These are phyloP conservation scores for Stachybotrys echinatus DNA, from an alignment of 2,329 filamentous ascomycete species.

Conservation along the genomic window DNA sequence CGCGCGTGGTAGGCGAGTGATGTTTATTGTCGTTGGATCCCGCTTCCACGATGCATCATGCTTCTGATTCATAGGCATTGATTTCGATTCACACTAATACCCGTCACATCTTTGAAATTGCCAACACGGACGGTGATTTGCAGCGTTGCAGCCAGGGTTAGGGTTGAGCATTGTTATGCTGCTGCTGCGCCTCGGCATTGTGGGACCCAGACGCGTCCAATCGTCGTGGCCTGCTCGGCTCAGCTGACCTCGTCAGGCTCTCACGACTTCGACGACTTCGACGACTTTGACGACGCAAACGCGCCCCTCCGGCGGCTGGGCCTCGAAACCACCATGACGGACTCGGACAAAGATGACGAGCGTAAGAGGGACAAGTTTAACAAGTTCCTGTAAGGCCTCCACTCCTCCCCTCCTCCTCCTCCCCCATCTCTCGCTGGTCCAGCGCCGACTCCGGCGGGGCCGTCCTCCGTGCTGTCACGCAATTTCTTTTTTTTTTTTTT, in stretches of 20 bases:
- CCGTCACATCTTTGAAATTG: no score
- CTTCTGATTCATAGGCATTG: no score
- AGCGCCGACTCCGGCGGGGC: background rate
- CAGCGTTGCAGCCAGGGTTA: no score
- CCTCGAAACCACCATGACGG: background rate
- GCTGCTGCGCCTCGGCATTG: no score
- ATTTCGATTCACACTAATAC: no score
- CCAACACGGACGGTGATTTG: no score
- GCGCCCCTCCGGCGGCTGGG: background rate
- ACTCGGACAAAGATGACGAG: slow-evolving; percentile 13
- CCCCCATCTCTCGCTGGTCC: background rate
- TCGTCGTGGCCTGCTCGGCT: no score
- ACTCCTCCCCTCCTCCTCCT: slow-evolving; percentile 7
- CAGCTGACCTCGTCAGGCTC: background rate
- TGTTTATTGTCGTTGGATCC: no score
- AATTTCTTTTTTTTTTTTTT: background rate
- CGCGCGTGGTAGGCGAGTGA: no score
- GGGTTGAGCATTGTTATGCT: no score
- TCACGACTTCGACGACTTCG: background rate
- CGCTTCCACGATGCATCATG: no score
- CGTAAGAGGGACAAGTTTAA: slow-evolving; percentile 24
- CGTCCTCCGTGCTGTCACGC: slow-evolving; percentile 1
- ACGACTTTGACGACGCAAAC: background rate
- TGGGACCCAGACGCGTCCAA: no score
- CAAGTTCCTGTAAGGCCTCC: slow-evolving; percentile 26